Percentiles rank a stretch among this genome's conserved stretches.
Conservation (phyloP, 306 rosid species). For the Mimosa pudica region DNA sequence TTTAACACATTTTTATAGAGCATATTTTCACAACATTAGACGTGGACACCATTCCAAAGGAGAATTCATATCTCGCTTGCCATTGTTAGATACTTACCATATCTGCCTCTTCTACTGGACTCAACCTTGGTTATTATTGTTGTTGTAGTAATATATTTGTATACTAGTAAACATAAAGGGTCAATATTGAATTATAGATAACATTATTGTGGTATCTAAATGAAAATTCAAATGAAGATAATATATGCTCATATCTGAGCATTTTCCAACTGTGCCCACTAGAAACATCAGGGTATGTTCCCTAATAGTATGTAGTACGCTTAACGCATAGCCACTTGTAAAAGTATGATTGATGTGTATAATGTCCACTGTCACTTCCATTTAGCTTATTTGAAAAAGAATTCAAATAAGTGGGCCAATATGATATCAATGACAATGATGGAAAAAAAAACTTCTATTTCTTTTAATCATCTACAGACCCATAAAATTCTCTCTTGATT, state of each 20-base stretch:
- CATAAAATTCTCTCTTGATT: constrained; percentile 5
- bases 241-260: constrained; percentile 32
- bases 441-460: constrained; percentile 11
- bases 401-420: constrained; percentile 26
- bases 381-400: constrained; percentile 11
- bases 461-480: constrained; percentile 3
- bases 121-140: too few species aligned
- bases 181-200: not conserved
- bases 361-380: not conserved
- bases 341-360: constrained; percentile 11
- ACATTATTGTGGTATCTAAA: not conserved
- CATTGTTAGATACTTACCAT: too few species aligned
- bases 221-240: constrained; percentile 17
- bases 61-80: too few species aligned
- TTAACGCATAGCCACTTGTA: constrained; percentile 24
- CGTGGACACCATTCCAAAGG: too few species aligned
- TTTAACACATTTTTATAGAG: too few species aligned
- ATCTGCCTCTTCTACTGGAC: too few species aligned
- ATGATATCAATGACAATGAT: constrained; percentile 27
- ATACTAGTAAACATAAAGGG: not conserved
- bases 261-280: constrained; percentile 57
- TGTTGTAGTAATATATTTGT: too few species aligned
- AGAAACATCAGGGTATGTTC: constrained; percentile 34
- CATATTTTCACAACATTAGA: too few species aligned
- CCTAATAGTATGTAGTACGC: not conserved